Evolutionary conservation across 306 rosid genomes (phyloP), one percentile per base, ranked within the genome.

Genomic region (Cicer judaicum): DNA sequence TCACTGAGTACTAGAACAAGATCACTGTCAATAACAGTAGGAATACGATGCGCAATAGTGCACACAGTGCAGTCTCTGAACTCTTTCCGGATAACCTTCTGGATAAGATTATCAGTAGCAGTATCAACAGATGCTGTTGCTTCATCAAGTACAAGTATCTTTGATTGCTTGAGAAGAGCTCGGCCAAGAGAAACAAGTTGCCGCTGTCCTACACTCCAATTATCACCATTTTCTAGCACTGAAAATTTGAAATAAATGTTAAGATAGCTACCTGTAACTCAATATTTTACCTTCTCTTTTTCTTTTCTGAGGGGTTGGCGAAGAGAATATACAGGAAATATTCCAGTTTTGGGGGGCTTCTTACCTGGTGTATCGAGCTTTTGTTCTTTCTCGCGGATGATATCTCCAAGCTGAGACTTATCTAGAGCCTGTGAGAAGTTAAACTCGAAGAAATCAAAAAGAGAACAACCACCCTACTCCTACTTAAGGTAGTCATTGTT

Each of bases 171-270:
- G 56, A 94, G 92, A 54, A 94, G 85, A 47, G 97, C 96, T 64
- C 99, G 89, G 57, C 99, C 99, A 36, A 94, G 76, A 29, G 99
- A 82, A 70, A 94, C 96, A 63, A 94, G 99, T 79, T 94, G 99
- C 69, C 99, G 85, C 84, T 94, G 99, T 46, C 99, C 97, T 64
- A 92, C 97, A 69, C 97, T 94, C 99, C 99, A 94, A 66, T 94
- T 94, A 83, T 94, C 99, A 78, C 99, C 97, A 92, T 90, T 94
- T 86, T 94, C 99, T n/a, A 92, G 83, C 73, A 94, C 99, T 94
- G 93, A 68, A 76, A 21, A 56, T 80, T 80, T 50, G 72, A 69
- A 65, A 50, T 63, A 57, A 64, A 24, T 53, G 8, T 50, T 76
- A 66, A 21, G 63, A 71, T 46, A 21, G 63, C 68, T 46, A 54